Evolutionary conservation across 768 basidiomycete species (phyloP), one percentile per base, ranked within the genome.

Genomic region (Melanogaster broomeanus): DNA sequence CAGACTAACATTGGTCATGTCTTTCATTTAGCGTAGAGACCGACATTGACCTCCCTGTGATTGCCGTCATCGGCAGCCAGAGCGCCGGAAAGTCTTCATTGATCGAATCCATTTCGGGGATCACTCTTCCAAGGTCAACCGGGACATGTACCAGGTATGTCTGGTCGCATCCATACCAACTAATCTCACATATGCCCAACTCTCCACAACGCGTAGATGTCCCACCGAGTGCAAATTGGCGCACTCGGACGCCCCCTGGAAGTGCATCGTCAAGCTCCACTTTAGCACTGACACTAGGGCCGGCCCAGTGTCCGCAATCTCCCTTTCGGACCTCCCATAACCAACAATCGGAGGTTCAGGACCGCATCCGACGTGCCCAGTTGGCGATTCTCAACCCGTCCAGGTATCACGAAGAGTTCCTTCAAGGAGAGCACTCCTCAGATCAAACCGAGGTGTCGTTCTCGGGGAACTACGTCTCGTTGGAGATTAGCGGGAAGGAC

Each of bases 1-100:
- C 13, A 4, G 10, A 31, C 0, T 31, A 31, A 31, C 31, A 13
- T 13, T 31, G 12, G 6, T 31, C 6, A 19, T 31, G 34, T 37
- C 44, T 48, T 6, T n/a, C 19, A n/a, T 11, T n/a, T 33, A 87
- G 85, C 1, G 82, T 83, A 0, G 78, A 87, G 56, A 70, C 76
- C 19, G 83, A 88, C 48, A 78, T 89, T n/a, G 84, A 87, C 56
- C 71, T 88, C 0, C 87, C 87, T 0, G 77, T 81, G 48, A 87
- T 89, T 41, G 82, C 81, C 0, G 86, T 87, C 33, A 77, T 87
- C 19, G 86, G 87, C 2, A 77, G 74, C 1, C 87, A 88, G 55
- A 84, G 81, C 42, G 84, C 83, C 0, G 87, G 87, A 0, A 88
- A 88, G 58, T 86, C 84, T 0, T 88, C 86, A 0, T 72, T 88